These are phyloP conservation scores for Trypanosoma theileri DNA, from an alignment of 208 protist species.

Conservation along the genomic window DNA sequence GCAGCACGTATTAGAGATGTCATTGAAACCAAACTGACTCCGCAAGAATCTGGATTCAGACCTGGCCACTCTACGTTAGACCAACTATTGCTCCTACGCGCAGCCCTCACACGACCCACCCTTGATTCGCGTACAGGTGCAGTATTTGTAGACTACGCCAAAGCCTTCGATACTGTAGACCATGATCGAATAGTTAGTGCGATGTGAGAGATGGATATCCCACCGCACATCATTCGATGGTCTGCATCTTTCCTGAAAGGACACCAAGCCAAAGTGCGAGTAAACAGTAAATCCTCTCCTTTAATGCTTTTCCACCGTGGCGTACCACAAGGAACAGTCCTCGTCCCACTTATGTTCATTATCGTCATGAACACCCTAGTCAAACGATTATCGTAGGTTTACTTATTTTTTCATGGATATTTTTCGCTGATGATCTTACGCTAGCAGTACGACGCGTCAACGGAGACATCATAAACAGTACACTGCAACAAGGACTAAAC, in stretches of 20 bases:
- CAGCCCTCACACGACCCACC: neutral
- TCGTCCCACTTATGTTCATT: constrained; percentile 29
- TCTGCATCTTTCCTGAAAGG: neutral
- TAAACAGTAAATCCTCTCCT: neutral
- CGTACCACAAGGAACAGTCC: constrained; percentile 29
- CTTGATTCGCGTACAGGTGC: neutral
- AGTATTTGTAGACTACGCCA: constrained; percentile 11
- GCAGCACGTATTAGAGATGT: constrained; percentile 18
- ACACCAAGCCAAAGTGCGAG: neutral
- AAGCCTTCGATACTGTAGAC: constrained; percentile 22
- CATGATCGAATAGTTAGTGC: neutral
- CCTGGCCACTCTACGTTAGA: constrained; percentile 23
- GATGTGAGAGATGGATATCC: neutral
- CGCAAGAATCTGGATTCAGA: constrained; percentile 23
- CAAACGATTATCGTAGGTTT: neutral
- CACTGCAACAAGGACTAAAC: constrained; percentile 19
- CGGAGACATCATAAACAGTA: constrained; percentile 8
- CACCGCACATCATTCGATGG: neutral
- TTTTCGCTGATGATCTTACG: constrained; percentile 31
- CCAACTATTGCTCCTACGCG: constrained; percentile 13
- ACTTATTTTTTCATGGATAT: constrained; percentile 10
- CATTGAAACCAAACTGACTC: constrained; percentile 10
- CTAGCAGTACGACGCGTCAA: neutral
- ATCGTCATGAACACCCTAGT: constrained; percentile 31
- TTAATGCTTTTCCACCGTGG: constrained; percentile 7